Evolutionary conservation across 331 rosid genomes (phyloP).

Genomic region (Quercus tomentella): DNA sequence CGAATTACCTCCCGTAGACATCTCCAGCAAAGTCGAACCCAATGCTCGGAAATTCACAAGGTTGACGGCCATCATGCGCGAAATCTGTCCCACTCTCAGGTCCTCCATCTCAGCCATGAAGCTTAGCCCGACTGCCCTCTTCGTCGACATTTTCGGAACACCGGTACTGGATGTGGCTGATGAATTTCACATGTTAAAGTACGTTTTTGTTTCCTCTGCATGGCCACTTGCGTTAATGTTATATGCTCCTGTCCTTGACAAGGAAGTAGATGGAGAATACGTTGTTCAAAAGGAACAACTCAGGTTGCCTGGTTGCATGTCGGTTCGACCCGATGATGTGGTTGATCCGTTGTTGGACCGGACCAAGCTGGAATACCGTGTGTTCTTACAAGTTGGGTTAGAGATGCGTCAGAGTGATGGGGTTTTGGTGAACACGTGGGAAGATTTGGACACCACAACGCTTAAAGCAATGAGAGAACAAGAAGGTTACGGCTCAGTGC

Average conservation of each 20-base stretch:
- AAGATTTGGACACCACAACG: conserved; percentile 14
- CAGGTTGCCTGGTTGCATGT: conserved; percentile 20
- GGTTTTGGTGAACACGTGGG: conserved; percentile 47
- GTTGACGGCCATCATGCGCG: conserved; percentile 12
- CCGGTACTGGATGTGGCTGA: neutral
- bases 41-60: neutral
- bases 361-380: conserved; percentile 21
- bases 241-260: conserved; percentile 17
- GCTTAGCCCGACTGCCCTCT: conserved; percentile 4
- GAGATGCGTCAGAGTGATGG: conserved; percentile 31
- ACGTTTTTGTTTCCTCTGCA: conserved; percentile 14
- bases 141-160: conserved; percentile 9
- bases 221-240: conserved; percentile 16
- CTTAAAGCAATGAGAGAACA: conserved; percentile 27
- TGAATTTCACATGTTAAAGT: conserved; percentile 11
- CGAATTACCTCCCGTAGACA: conserved; percentile 25
- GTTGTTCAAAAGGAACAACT: conserved; percentile 22
- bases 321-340: conserved; percentile 32
- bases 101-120: conserved; percentile 1
- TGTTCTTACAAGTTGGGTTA: neutral
- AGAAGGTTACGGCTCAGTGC: conserved; percentile 11
- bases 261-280: conserved; percentile 25
- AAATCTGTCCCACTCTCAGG: conserved; percentile 15
- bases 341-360: conserved; percentile 39
- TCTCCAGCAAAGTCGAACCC: conserved; percentile 14